These are phyloP conservation scores for Gentiana dahurica DNA, from an alignment of 257 asterid genomes.

Conservation along the genomic window DNA sequence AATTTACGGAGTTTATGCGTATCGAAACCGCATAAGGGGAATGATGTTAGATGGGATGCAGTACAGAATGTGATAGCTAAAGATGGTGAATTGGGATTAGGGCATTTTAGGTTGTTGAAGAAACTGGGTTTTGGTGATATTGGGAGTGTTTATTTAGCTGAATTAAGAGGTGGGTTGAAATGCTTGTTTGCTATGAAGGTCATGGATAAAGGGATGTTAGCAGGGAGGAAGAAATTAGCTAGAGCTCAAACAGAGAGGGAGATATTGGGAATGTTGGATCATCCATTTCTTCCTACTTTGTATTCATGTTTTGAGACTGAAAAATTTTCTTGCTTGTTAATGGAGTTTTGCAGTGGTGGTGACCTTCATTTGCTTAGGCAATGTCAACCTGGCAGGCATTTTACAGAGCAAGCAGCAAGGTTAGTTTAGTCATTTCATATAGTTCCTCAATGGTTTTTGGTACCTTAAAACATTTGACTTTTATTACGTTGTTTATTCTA, in stretches of 20 bases:
- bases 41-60: conserved; percentile 75
- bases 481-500: too few species aligned
- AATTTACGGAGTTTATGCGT: conserved; percentile 43
- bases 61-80: conserved; percentile 35
- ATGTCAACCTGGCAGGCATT: conserved; percentile 69
- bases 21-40: conserved; percentile 80
- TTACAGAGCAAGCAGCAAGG: conserved; percentile 89
- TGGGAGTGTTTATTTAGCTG: conserved; percentile 86
- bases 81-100: conserved; percentile 62
- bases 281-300: conserved; percentile 83
- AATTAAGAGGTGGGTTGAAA: conserved; percentile 48
- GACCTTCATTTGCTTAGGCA: conserved; percentile 91
- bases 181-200: conserved; percentile 80
- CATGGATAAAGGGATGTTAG: conserved; percentile 80
- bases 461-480: too few species aligned
- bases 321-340: conserved; percentile 72
- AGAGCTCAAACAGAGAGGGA: conserved; percentile 92
- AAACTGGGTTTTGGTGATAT: conserved; percentile 91
- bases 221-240: conserved; percentile 61
- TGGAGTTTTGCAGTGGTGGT: conserved; percentile 97
- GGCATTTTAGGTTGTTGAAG: conserved; percentile 70
- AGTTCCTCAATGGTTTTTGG: too few species aligned
- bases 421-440: conserved; percentile 12
- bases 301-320: conserved; percentile 83
- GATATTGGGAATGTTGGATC: conserved; percentile 65